These are phyloP conservation scores for Apiotrichum mycotoxinovorans DNA, from an alignment of 1,284 basidiomycete species.

Conservation along the genomic window DNA sequence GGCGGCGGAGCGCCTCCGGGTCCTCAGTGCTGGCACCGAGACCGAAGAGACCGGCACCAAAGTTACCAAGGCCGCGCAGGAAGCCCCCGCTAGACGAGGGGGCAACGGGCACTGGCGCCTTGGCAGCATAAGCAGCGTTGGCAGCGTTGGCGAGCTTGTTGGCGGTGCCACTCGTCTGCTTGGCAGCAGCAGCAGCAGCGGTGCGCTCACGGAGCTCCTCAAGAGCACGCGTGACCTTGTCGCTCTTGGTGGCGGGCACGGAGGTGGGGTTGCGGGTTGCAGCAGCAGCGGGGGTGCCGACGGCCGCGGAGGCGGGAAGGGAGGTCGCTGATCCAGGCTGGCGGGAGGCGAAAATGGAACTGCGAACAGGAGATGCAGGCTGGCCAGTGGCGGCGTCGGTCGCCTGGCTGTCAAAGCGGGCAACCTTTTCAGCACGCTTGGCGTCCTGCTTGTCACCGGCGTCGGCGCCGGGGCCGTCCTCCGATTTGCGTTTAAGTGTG, in stretches of 20 bases:
- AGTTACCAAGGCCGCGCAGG: slow-evolving; percentile 34
- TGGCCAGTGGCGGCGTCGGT: slow-evolving; percentile 12
- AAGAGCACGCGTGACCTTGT: slow-evolving; percentile 38
- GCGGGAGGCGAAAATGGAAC: slow-evolving; percentile 7
- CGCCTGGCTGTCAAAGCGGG: slow-evolving; percentile 23
- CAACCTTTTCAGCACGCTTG: slow-evolving; percentile 34
- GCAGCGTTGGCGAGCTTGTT: slow-evolving; percentile 9
- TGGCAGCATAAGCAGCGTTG: slow-evolving; percentile 1
- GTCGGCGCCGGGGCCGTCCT: slow-evolving; percentile 22
- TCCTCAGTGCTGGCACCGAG: slow-evolving; percentile 27
- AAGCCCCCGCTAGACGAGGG: slow-evolving; percentile 29
- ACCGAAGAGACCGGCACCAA: slow-evolving; percentile 25
- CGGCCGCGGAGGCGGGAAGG: slow-evolving; percentile 3
- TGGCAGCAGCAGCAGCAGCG: slow-evolving; percentile 32
- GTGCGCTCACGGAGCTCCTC: slow-evolving; percentile 40
- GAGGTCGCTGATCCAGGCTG: slow-evolving; percentile 8
- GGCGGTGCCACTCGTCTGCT: slow-evolving; percentile 22
- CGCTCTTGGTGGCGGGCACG: slow-evolving; percentile 14
- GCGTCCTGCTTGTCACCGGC: slow-evolving; percentile 16
- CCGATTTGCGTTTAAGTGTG: slow-evolving; percentile 38
- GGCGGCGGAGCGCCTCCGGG: slow-evolving; percentile 13
- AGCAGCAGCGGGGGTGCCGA: slow-evolving; percentile 5
- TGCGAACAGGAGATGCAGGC: slow-evolving; percentile 16
- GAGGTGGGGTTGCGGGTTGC: slow-evolving; percentile 6
- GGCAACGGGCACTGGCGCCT: slow-evolving; percentile 2